Evolutionary conservation across 257 asterid genomes (phyloP).

Genomic region (Nicotiana tabacum): DNA sequence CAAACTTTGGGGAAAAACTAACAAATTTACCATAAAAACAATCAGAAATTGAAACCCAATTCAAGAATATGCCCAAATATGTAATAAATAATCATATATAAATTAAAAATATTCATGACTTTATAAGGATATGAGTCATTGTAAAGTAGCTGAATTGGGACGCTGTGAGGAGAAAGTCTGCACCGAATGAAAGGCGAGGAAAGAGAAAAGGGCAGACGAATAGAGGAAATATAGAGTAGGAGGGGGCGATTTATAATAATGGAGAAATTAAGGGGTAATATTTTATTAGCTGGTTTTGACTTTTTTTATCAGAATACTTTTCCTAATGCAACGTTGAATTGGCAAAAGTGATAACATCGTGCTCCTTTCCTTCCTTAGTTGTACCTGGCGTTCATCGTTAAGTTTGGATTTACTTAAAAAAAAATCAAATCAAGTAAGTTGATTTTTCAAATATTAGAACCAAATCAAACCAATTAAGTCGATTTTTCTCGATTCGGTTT

Average conservation of each 20-base stretch:
- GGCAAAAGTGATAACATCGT: not conserved
- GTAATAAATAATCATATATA: not conserved
- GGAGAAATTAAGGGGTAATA: not conserved
- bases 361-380: not conserved
- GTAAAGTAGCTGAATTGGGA: slow-evolving; percentile 15
- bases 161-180: slow-evolving; percentile 17
- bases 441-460: too few relatives aligned
- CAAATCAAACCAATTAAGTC: too few relatives aligned
- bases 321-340: not conserved
- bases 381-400: too few relatives aligned
- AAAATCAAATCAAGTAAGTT: too few relatives aligned
- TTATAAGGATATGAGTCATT: slow-evolving; percentile 61
- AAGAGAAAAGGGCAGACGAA: too few relatives aligned
- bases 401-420: too few relatives aligned
- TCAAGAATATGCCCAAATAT: not conserved
- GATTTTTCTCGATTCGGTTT: too few relatives aligned
- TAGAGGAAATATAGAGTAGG: not conserved
- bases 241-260: not conserved
- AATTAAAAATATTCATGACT: not conserved
- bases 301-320: not conserved
- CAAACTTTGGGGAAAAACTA: not conserved
- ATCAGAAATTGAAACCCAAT: not conserved
- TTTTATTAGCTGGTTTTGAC: not conserved
- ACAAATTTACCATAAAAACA: slow-evolving; percentile 1
- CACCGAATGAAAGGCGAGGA: not conserved